Evolutionary conservation across 768 basidiomycete genomes (phyloP).

Genomic region (Boletus edulis): DNA sequence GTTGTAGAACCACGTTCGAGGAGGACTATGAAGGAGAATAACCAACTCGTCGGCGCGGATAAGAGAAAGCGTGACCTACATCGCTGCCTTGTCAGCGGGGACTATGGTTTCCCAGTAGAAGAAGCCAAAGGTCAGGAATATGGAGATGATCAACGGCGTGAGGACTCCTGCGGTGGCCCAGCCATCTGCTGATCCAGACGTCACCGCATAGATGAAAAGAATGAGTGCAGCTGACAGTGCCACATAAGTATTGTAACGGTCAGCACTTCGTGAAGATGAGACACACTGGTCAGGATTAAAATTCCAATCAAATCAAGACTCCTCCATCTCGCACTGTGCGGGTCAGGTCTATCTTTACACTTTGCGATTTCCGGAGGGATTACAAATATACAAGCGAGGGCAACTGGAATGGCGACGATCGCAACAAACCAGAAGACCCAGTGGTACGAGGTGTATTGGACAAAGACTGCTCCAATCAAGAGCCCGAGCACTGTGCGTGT

Average conservation of each 20-base stretch:
- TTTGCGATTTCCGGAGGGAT: slow-evolving; percentile 29
- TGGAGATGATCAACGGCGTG: slow-evolving; percentile 44
- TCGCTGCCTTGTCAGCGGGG: slow-evolving; percentile 39
- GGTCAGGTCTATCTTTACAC: background rate
- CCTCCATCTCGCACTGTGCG: slow-evolving; percentile 20
- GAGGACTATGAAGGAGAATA: slow-evolving; percentile 30
- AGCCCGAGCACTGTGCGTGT: slow-evolving; percentile 36
- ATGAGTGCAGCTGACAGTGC: slow-evolving; percentile 32
- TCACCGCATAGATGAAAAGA: slow-evolving; percentile 43
- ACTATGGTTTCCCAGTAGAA: slow-evolving; percentile 49
- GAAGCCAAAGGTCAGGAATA: slow-evolving; percentile 40
- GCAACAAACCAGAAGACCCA: slow-evolving; percentile 53
- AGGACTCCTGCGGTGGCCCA: slow-evolving; percentile 48
- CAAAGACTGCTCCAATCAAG: slow-evolving; percentile 42
- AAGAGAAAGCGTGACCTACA: slow-evolving; percentile 29
- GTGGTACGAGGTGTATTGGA: slow-evolving; percentile 39
- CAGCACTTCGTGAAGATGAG: background rate
- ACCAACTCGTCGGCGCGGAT: background rate
- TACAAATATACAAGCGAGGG: slow-evolving; percentile 31
- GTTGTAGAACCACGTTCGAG: slow-evolving; percentile 40
- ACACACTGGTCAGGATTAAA: slow-evolving; percentile 35
- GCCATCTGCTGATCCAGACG: slow-evolving; percentile 45
- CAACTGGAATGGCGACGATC: slow-evolving; percentile 36
- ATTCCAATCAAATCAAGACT: slow-evolving; percentile 41
- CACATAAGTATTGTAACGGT: background rate